Evolutionary conservation across 2,329 filamentous ascomycete species (phyloP).

Genomic region (Trichoderma koningii): DNA sequence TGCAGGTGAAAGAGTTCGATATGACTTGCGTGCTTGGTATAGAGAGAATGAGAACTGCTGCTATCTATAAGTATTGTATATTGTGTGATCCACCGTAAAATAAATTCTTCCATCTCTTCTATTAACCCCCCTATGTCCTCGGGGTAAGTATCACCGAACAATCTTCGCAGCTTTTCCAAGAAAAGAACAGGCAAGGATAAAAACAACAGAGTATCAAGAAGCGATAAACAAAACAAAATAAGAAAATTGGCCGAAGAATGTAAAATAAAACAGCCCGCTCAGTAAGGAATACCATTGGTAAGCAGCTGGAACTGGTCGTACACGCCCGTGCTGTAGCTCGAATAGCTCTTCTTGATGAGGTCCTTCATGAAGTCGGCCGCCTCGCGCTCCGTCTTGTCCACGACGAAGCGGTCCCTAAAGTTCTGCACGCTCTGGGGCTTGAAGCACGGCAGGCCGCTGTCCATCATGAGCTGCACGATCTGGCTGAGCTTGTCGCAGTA

Average conservation of each 20-base stretch:
- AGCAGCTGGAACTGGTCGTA: conserved; percentile 98
- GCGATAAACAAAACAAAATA: not conserved
- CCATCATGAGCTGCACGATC: conserved; percentile 92
- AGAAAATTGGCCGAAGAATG: not conserved
- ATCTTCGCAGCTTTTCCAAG: not conserved
- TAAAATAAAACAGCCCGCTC: conserved; percentile 32
- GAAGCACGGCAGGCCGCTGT: conserved; percentile 94
- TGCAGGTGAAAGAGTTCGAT: not conserved
- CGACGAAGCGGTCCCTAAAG: conserved; percentile 88
- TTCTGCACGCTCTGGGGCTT: conserved; percentile 93
- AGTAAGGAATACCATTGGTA: conserved; percentile 97
- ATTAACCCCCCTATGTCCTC: not conserved
- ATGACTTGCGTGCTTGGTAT: not conserved
- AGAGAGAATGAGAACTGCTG: not conserved
- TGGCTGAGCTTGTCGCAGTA: conserved; percentile 88
- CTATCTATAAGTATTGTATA: conserved; percentile 1
- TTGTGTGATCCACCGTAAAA: not conserved
- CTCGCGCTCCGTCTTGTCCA: conserved; percentile 88
- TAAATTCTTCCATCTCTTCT: not conserved
- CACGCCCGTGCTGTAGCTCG: conserved; percentile 86
- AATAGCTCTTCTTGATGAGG: conserved; percentile 85
- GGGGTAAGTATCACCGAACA: not conserved
- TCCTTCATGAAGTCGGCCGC: conserved; percentile 93
- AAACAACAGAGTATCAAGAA: not conserved
- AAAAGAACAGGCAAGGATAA: not conserved